A percentile compares a stretch with the other conserved stretches of the same genome.
Conservation (phyloP, 2,329 filamentous ascomycete genomes). For the Epichloe elymi region DNA sequence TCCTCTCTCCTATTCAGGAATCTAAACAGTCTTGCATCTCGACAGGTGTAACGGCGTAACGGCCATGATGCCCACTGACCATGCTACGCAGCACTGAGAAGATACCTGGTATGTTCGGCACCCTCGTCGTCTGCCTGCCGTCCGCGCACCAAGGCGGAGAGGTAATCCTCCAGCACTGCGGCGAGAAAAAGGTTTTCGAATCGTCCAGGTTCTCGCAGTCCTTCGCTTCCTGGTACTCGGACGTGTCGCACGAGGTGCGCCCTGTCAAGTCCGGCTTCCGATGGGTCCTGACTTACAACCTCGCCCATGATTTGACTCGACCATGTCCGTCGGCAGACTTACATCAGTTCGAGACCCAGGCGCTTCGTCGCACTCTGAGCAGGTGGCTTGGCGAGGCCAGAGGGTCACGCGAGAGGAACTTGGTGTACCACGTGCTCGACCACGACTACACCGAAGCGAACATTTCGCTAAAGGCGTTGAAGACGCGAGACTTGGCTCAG, state of each 20-base stretch:
- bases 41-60: background rate
- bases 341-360: background rate
- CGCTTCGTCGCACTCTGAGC: slow-evolving; percentile 11
- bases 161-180: slow-evolving; percentile 26
- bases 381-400: slow-evolving; percentile 14
- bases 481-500: slow-evolving; percentile 14
- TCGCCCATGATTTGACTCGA: slow-evolving; percentile 16
- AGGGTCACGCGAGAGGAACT: slow-evolving; percentile 1
- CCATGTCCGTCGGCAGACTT: slow-evolving; percentile 11
- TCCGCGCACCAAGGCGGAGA: slow-evolving; percentile 34
- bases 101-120: slow-evolving; percentile 34
- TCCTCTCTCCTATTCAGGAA: background rate
- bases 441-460: slow-evolving; percentile 21
- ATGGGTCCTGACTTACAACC: slow-evolving; percentile 39
- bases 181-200: slow-evolving; percentile 17
- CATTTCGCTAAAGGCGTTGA: slow-evolving; percentile 16
- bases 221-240: slow-evolving; percentile 31
- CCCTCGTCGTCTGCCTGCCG: slow-evolving; percentile 33
- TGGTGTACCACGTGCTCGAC: slow-evolving; percentile 19
- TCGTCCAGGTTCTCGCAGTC: slow-evolving; percentile 15
- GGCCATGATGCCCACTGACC: background rate
- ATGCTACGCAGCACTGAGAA: slow-evolving; percentile 26
- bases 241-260: slow-evolving; percentile 38
- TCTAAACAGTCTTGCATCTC: too few species aligned
- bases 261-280: slow-evolving; percentile 33